phyloP scores from a whole-genome alignment of 192 early-diverging fungal species.

The Spizellomyces punctatus region DNA sequence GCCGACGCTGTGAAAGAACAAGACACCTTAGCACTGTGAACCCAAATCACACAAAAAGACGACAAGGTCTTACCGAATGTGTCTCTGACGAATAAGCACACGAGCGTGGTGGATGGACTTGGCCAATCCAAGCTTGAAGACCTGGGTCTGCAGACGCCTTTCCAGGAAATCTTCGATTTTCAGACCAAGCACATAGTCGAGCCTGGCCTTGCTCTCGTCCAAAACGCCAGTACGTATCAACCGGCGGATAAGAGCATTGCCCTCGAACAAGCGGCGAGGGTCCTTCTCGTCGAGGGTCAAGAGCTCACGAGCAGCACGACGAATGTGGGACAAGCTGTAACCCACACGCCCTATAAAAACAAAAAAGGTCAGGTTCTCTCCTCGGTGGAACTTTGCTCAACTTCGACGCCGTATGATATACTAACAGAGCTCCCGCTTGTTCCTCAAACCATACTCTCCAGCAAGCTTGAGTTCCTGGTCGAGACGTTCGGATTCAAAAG shows the following conservation, averaged over 20 bases:
- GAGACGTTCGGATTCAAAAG: slow-evolving; percentile 95
- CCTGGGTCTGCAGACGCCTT: slow-evolving; percentile 98
- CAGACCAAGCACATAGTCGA: slow-evolving; percentile 98
- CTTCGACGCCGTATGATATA: background rate
- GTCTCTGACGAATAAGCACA: slow-evolving; percentile 97
- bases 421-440: slow-evolving; percentile 95
- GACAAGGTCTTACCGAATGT: slow-evolving; percentile 73
- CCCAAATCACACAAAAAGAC: background rate
- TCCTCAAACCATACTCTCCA: slow-evolving; percentile 96
- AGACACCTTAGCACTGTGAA: too few species aligned
- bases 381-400: background rate
- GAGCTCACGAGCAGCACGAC: slow-evolving; percentile 99
- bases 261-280: slow-evolving; percentile 97
- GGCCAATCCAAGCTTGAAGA: slow-evolving; percentile 96
- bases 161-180: slow-evolving; percentile 99
- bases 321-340: slow-evolving; percentile 97
- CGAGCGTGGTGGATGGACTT: slow-evolving; percentile 99
- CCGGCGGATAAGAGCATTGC: slow-evolving; percentile 98
- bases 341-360: slow-evolving; percentile 79
- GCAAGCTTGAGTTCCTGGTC: slow-evolving; percentile 78
- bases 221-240: slow-evolving; percentile 98
- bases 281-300: slow-evolving; percentile 95
- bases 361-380: background rate
- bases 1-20: slow-evolving; percentile 66
- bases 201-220: slow-evolving; percentile 95